Evolutionary conservation across 805 yeast species (phyloP), one percentile per base, ranked within the genome.

Genomic region (Metschnikowia shivogae): DNA sequence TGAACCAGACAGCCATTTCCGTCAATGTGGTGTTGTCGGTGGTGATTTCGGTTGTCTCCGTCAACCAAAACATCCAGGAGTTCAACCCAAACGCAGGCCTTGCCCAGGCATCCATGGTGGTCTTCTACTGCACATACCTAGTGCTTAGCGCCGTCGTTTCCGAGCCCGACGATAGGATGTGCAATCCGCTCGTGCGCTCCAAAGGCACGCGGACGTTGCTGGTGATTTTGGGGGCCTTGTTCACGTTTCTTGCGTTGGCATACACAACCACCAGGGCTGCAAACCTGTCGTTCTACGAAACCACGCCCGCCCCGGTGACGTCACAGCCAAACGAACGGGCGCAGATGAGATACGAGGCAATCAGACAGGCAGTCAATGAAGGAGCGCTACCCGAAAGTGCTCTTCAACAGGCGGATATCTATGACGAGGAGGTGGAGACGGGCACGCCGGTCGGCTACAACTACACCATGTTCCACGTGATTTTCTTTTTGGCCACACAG

Each of bases 181-280:
- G 99, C 65, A 93, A 93, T 62, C 99, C 99, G 10, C 72, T 93
- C 49, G 81, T 92, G 13, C 78, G 98, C 54, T 86, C 95, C 5
- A 75, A 80, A 43, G 96, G 97, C 4, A 89, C 99, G 1, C 78
- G 98, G 57, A 89, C 95, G 3, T 80, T 89, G 17, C 85, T 95
- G 48, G 82, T 90, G 44, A 78, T 93, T 1, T 60, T 93, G 43
- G 98, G 98, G 13, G 97, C 98, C 0, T 67, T 89, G 13, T 89
- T 95, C 70, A 93, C 99, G 0, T 89, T 93, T 59, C 74, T 88
- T 42, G 97, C 99, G 0, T 86, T 93, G 51, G 97, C 97, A 0
- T 95, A 93, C 62, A 93, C 99, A 1, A 93, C 99, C 0, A 89
- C 97, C 1, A 78, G 98, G 52, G 99, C 98, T 0, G 99, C 97